A percentile compares a stretch with the other conserved stretches of the same genome.
phyloP scores from a whole-genome alignment of 2,329 filamentous ascomycete genomes.

The Cytospora piceicola region DNA sequence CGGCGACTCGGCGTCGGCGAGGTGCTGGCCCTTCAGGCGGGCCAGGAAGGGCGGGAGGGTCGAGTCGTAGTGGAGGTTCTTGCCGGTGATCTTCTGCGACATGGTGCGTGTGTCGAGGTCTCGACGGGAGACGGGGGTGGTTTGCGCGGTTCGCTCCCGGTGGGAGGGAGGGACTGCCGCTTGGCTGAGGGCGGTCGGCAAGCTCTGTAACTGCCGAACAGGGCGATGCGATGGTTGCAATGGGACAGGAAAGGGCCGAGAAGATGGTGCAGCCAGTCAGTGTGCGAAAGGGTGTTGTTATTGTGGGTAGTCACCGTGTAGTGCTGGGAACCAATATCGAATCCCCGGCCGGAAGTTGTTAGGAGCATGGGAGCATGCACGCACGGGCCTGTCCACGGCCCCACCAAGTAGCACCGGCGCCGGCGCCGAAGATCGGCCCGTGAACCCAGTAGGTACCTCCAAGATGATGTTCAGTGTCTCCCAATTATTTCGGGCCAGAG shows the following conservation, averaged over 20 bases:
- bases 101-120: conserved; percentile 39
- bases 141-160: background rate
- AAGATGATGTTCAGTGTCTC: no score
- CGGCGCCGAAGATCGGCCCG: no score
- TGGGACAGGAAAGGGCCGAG: no score
- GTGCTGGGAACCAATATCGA: background rate
- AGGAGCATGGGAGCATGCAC: background rate
- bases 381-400: background rate
- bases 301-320: no score
- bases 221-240: no score
- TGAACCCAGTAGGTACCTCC: background rate
- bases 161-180: background rate
- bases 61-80: conserved; percentile 69
- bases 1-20: conserved; percentile 51
- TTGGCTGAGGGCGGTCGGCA: no score
- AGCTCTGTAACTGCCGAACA: no score
- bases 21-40: conserved; percentile 57
- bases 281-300: no score
- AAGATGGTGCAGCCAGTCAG: no score
- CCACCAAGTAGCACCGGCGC: background rate
- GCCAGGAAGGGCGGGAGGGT: conserved; percentile 65
- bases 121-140: conserved; percentile 27
- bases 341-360: background rate
- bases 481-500: no score
- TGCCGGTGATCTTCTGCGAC: conserved; percentile 68